Evolutionary conservation across 208 protist species (phyloP), one percentile per base, ranked within the genome.

Genomic region (Plasmodiophora brassicae): DNA sequence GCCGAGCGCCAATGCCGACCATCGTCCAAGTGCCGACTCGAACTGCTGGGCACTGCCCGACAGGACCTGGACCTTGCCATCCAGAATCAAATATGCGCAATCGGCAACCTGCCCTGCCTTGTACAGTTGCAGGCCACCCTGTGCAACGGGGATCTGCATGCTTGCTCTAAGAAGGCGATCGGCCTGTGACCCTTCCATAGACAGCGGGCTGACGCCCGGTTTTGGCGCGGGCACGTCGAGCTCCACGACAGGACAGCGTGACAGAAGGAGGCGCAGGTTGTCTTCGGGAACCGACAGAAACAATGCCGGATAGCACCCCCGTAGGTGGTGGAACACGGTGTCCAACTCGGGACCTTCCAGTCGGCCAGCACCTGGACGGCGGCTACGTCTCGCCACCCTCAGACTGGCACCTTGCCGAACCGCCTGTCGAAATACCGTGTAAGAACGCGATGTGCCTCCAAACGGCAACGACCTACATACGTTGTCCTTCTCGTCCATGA

Each of bases 401-500:
- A 5, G 32, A 5, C 5, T 32, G 65, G 32, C 32, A 78, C 5
- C 14, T 78, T 38, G n/a, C n/a, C n/a, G n/a, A n/a, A n/a, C n/a
- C n/a, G n/a, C n/a, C n/a, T n/a, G n/a, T n/a, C n/a, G n/a, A n/a
- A n/a, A n/a, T n/a, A n/a, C n/a, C n/a, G n/a, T n/a, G n/a, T n/a
- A n/a, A n/a, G n/a, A n/a, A n/a, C n/a, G n/a, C n/a, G n/a, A n/a
- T n/a, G n/a, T n/a, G n/a, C n/a, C n/a, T n/a, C n/a, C n/a, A n/a
- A n/a, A n/a, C n/a, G n/a, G n/a, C n/a, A n/a, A n/a, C n/a, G n/a
- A n/a, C n/a, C n/a, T n/a, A n/a, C n/a, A n/a, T n/a, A n/a, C n/a
- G n/a, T n/a, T n/a, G n/a, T n/a, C n/a, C n/a, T n/a, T 84, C 54
- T 90, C 88, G 54, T 90, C 88, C 5, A 87, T 46, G 54, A 90